Base-by-base conservation (phyloP, 2,329 filamentous ascomycete species). In the Uncinocarpus reesii region DNA sequence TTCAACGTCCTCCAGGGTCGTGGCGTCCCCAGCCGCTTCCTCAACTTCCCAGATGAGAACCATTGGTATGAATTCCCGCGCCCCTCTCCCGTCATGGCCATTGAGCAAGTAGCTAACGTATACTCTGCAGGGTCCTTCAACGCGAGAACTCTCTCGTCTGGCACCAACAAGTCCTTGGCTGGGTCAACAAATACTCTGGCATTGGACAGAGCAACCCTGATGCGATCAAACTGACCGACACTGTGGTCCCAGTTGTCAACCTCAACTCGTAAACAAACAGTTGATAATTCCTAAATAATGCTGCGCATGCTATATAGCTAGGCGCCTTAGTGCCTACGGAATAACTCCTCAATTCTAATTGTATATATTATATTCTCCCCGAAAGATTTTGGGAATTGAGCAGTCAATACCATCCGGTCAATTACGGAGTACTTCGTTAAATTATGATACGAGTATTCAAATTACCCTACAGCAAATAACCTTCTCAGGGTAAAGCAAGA, bases 81-180 rank as follows among this genome's bases (percentile, higher is more conserved):
- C 13, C 6, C 16, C 7, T 24, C 15, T 6, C 36, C 21, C 21
- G 4, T 15, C 8, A 3, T 15, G 20, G 8, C 7, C 4, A 10
- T 37, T 2, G 35, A 6, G 26, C 26, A 29, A 11, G 26, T 29
- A 7, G 7, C 43, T 46, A 46, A 46, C 34, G 16, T 4, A 3
- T 6, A 16, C 3, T 18, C 3, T 35, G 20, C 45, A 66, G 85
- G 85, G 87, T 95, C 2, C 58, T 89, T 37, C 90, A 92, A 59
- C 83, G 81, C 0, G 88, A 94, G 66, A 95, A 95, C 64, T 84
- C 80, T n/a, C 68, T 94, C 15, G 77, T 90, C 4, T 95, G 89
- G 89, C 86, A 95, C 58, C 77, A 78, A 52, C 84, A 87, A 61
- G 87, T 94, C 13, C 62, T 94, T 13, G 77, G 76, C 34, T 95